phyloP scores from a whole-genome alignment of 2,329 filamentous ascomycete genomes.

The Hypoxylon sp. region DNA sequence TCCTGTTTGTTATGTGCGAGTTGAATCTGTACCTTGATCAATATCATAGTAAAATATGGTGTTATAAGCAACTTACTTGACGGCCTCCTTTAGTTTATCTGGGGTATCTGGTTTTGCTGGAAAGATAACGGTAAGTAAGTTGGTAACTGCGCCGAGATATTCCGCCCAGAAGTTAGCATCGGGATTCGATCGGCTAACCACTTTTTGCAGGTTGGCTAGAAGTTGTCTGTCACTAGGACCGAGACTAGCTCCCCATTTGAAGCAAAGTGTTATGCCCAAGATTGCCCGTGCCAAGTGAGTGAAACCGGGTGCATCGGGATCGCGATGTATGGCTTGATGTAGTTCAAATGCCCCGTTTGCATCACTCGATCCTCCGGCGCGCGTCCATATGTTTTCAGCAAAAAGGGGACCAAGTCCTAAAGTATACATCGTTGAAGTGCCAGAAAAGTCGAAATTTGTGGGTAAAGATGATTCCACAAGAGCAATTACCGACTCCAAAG shows the following conservation, averaged over 20 bases:
- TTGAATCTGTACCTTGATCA: constrained; percentile 42
- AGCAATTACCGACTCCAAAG: constrained; percentile 57
- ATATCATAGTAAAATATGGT: background rate
- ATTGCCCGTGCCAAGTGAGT: constrained; percentile 79
- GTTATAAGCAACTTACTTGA: constrained; percentile 58
- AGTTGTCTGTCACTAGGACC: constrained; percentile 64
- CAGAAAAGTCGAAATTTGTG: constrained; percentile 53
- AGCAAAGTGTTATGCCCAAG: constrained; percentile 78
- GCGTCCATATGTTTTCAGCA: constrained; percentile 66
- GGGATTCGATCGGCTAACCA: constrained; percentile 58
- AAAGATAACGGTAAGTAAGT: constrained; percentile 60
- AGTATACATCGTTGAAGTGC: constrained; percentile 60
- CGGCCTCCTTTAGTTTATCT: constrained; percentile 54
- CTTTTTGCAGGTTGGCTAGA: constrained; percentile 59
- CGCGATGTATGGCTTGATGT: constrained; percentile 78
- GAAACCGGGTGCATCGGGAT: constrained; percentile 79
- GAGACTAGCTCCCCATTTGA: constrained; percentile 78
- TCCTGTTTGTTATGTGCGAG: constrained; percentile 41
- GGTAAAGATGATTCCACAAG: constrained; percentile 62
- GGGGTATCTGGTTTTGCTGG: constrained; percentile 59
- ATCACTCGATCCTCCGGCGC: constrained; percentile 64
- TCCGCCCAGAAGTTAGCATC: constrained; percentile 67
- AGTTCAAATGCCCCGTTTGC: constrained; percentile 77
- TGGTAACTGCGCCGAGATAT: constrained; percentile 66
- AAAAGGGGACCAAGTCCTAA: constrained; percentile 63